These are phyloP conservation scores for Ilyonectria mors-panacis DNA, from an alignment of 2,329 filamentous ascomycete genomes.

Conservation along the genomic window DNA sequence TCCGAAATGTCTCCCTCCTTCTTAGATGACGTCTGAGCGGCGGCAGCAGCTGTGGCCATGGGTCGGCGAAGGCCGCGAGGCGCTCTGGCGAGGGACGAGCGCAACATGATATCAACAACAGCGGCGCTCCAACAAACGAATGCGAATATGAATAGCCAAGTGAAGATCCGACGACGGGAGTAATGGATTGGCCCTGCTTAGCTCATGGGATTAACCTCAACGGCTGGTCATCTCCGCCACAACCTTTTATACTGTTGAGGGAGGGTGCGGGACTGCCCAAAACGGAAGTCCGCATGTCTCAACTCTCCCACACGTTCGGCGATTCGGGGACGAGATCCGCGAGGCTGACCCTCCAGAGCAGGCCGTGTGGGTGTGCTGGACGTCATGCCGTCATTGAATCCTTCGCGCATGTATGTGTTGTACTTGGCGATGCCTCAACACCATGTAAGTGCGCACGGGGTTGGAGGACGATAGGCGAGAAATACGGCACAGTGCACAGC, in stretches of 20 bases:
- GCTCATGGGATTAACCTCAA: not conserved
- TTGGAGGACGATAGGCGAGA: not conserved
- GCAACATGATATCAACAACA: conserved; percentile 39
- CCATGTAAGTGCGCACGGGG: not conserved
- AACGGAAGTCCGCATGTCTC: conserved; percentile 49
- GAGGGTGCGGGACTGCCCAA: conserved; percentile 46
- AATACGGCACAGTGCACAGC: not conserved
- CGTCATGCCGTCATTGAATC: not conserved
- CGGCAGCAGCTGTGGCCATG: conserved; percentile 32
- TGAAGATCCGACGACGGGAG: not conserved
- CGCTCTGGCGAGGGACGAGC: conserved; percentile 36
- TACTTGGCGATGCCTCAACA: not conserved
- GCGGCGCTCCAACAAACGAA: not conserved
- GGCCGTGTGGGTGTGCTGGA: not conserved
- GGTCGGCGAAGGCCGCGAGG: conserved; percentile 33
- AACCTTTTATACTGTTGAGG: conserved; percentile 38
- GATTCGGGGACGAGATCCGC: conserved; percentile 16
- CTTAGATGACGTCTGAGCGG: conserved; percentile 53
- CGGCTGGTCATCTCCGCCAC: not conserved
- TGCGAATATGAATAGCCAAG: not conserved
- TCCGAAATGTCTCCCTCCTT: conserved; percentile 75
- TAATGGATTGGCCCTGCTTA: not conserved
- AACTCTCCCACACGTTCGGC: conserved; percentile 16
- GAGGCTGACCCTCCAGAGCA: conserved; percentile 14
- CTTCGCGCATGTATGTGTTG: not conserved